Evolutionary conservation across 78 protist genomes (phyloP), one percentile per base, ranked within the genome.

Genomic region (Mastigamoeba balamuthi): DNA sequence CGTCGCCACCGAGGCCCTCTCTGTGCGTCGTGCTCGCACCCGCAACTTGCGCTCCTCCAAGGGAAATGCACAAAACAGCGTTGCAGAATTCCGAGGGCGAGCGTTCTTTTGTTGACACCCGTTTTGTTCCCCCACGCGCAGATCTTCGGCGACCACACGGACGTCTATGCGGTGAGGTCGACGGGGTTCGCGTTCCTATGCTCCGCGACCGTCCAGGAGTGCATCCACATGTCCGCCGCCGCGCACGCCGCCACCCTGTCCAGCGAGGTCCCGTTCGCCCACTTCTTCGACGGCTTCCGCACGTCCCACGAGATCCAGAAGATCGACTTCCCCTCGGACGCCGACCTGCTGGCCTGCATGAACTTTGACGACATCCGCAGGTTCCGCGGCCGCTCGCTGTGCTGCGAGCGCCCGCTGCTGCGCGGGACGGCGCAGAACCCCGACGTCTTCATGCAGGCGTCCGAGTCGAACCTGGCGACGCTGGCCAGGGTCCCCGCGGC

Each of bases 251-350:
- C 91, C 10, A 82, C 87, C 37, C 48, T 89, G 36, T 36, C 84
- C 42, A 10, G 52, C 0, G 17, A 44, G 6, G 67, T 86, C 1
- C 93, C 93, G 3, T 83, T 89, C 66, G 0, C 77, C 23, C 93
- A 89, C 72, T 86, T 89, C 74, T 89, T 82, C 42, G 58, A 48
- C 17, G 93, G 93, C 0, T 81, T 76, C 80, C 76, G 93, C 17
- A 72, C 81, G 1, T 53, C 82, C 44, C 88, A 75, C 78, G 91
- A 76, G 42, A 52, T 88, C 40, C 25, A 67, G 44, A 84, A 84
- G 66, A 67, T 89, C 52, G 7, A 36, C 35, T 3, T 40, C 23
- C 29, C 76, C 17, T 3, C 82, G 36, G 48, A 68, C 48, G 83
- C 77, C 40, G 68, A 43, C 4, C 2, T 88, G 39, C 9, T 43